Conservation (phyloP, 192 early-diverging fungal genomes). For the Backusella morwellensis region DNA sequence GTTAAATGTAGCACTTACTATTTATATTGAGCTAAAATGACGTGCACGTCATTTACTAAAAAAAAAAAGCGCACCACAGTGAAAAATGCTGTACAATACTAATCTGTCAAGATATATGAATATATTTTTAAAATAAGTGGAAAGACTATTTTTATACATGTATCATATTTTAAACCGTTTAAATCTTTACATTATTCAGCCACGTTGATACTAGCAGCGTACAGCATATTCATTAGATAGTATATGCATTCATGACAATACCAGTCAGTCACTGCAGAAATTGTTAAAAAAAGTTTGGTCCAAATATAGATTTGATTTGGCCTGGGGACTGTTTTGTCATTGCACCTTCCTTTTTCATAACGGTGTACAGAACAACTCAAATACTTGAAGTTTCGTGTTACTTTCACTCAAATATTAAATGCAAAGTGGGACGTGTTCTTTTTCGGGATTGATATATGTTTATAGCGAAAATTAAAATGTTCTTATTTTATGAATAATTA, state of each 20-base stretch:
- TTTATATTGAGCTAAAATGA: background rate
- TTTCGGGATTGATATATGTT: background rate
- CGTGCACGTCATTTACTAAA: background rate
- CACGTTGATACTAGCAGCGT: background rate
- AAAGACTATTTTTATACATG: background rate
- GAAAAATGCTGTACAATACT: background rate
- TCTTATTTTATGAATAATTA: background rate
- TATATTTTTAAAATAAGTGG: background rate
- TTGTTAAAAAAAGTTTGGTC: background rate
- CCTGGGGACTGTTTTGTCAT: slow-evolving; percentile 4
- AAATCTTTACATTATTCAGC: background rate
- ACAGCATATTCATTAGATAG: background rate
- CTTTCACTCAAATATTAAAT: background rate
- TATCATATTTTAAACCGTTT: background rate
- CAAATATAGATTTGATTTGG: background rate
- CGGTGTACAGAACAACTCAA: background rate
- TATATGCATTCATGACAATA: background rate
- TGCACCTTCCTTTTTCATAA: slow-evolving; percentile 6
- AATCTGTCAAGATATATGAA: background rate
- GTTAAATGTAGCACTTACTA: background rate
- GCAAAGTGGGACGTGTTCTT: background rate
- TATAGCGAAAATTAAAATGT: background rate
- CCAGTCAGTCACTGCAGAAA: background rate
- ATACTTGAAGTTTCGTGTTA: background rate
- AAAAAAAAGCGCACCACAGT: background rate